These are phyloP conservation scores for Sporothrix schenckii DNA, from an alignment of 2,329 filamentous ascomycete species.

Conservation along the genomic window DNA sequence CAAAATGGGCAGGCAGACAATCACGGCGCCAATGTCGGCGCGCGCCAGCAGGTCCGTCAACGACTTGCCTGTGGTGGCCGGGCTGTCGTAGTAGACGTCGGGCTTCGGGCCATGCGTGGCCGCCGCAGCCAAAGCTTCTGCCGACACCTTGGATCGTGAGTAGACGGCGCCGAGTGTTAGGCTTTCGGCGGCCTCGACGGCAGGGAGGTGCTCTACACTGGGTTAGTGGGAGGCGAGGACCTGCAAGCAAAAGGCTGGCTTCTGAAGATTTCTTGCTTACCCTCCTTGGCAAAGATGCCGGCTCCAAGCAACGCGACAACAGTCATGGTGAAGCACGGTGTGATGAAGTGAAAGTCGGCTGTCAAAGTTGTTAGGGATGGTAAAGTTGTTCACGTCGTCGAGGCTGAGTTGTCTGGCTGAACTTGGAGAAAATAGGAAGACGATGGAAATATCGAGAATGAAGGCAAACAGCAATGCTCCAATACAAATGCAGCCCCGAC, in stretches of 20 bases:
- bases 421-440: no score
- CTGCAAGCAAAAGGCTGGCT: no score
- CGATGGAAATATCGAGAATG: no score
- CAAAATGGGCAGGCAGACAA: conserved; percentile 62
- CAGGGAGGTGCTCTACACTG: conserved; percentile 40
- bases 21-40: conserved; percentile 57
- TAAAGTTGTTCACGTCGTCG: no score
- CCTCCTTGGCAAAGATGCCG: conserved; percentile 20
- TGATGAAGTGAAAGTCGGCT: no score
- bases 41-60: conserved; percentile 53
- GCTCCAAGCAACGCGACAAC: conserved; percentile 9
- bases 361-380: no score
- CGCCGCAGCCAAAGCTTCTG: conserved; percentile 34
- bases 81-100: conserved; percentile 59
- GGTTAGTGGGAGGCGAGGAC: background rate
- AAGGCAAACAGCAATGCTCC: no score
- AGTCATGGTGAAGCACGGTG: background rate
- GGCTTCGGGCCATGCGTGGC: conserved; percentile 34
- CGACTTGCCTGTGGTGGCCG: conserved; percentile 39
- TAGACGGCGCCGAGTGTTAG: conserved; percentile 65
- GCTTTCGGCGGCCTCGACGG: conserved; percentile 55
- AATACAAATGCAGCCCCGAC: no score
- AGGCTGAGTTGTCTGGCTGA: no score
- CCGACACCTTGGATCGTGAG: conserved; percentile 64
- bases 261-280: background rate